Evolutionary conservation across 2,329 filamentous ascomycete species (phyloP).

Genomic region (Epichloe gansuensis): DNA sequence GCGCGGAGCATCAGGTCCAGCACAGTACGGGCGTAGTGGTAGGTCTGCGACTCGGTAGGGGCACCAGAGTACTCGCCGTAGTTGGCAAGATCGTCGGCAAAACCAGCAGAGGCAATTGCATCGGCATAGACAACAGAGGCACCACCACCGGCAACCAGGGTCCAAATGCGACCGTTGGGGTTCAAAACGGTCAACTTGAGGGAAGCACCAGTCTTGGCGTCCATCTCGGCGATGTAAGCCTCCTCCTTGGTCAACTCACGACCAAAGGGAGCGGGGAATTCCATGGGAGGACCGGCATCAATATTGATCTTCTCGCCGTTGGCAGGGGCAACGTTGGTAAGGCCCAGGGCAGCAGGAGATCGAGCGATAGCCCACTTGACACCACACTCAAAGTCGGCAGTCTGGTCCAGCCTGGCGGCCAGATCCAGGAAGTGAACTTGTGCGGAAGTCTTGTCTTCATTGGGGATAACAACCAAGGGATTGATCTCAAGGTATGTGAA

Average conservation of each 20-base stretch:
- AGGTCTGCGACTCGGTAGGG: conserved; percentile 96
- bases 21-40: conserved; percentile 96
- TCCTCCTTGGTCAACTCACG: conserved; percentile 98
- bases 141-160: conserved; percentile 96
- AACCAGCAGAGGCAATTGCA: conserved; percentile 92
- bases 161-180: conserved; percentile 86
- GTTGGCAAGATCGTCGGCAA: conserved; percentile 94
- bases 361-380: conserved; percentile 97
- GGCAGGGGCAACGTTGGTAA: conserved; percentile 52
- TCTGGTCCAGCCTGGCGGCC: conserved; percentile 97
- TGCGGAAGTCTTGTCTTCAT: conserved; percentile 80
- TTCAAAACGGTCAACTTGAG: conserved; percentile 98
- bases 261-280: conserved; percentile 97
- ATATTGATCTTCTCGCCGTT: conserved; percentile 72
- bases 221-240: conserved; percentile 96
- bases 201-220: conserved; percentile 97
- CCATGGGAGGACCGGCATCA: conserved; percentile 94
- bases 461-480: conserved; percentile 95
- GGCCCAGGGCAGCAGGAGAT: conserved; percentile 76
- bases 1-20: conserved; percentile 95
- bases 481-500: conserved; percentile 99
- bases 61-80: conserved; percentile 99
- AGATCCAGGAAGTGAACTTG: conserved; percentile 97
- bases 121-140: conserved; percentile 98
- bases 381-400: conserved; percentile 97